Conservation (phyloP, 2,329 filamentous ascomycete species). For the Xylaria sp. region DNA sequence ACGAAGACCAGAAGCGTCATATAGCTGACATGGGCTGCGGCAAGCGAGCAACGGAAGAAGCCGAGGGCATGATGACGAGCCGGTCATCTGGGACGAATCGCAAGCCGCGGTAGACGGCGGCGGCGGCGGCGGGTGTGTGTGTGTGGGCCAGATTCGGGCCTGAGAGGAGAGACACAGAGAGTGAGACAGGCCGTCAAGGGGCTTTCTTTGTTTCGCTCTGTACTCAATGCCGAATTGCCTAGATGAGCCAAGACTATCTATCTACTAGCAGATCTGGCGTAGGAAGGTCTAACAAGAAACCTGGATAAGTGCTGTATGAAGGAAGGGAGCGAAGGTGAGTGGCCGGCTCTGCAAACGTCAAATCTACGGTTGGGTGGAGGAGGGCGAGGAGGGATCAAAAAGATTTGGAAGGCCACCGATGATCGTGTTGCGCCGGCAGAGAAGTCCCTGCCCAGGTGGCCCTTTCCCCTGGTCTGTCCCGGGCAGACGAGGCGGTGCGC, state of each 20-base stretch:
- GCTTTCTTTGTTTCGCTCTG: too few relatives aligned
- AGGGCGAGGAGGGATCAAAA: slow-evolving; percentile 28
- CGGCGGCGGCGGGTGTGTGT: neutral
- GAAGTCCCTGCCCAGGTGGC: neutral
- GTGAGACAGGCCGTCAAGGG: neutral
- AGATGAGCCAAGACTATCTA: slow-evolving; percentile 4
- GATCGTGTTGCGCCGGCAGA: slow-evolving; percentile 28
- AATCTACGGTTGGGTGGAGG: slow-evolving; percentile 23
- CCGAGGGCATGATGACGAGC: slow-evolving; percentile 39
- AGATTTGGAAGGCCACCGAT: slow-evolving; percentile 39
- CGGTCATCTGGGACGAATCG: slow-evolving; percentile 40
- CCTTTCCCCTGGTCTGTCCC: neutral
- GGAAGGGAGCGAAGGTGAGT: slow-evolving; percentile 12
- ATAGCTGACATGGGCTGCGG: slow-evolving; percentile 34
- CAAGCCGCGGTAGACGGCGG: neutral
- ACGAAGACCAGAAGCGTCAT: slow-evolving; percentile 25
- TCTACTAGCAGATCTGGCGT: neutral
- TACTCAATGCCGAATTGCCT: neutral
- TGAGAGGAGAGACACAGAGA: slow-evolving; percentile 1
- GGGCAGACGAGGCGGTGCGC: neutral
- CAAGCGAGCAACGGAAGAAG: slow-evolving; percentile 41
- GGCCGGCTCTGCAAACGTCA: slow-evolving; percentile 12
- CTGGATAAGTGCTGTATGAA: neutral
- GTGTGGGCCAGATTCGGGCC: slow-evolving; percentile 9
- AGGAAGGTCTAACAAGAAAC: neutral